Conservation (phyloP, 352 stramenopile genomes). For the Pilasporangium apinafurcum region DNA sequence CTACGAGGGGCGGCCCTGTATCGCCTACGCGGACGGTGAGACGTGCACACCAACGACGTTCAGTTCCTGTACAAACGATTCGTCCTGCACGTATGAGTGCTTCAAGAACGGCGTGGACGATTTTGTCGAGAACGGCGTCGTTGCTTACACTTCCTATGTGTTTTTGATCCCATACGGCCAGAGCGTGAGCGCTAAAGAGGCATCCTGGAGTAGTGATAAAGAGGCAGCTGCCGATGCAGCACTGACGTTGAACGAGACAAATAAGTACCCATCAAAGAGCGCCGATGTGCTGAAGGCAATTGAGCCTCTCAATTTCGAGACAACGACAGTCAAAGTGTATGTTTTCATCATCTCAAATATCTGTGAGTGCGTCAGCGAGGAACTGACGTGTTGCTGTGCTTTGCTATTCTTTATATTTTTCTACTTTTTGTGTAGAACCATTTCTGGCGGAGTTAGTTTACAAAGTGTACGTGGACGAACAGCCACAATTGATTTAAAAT, state of each 20-base stretch:
- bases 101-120: slow-evolving; percentile 33
- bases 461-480: slow-evolving; percentile 36
- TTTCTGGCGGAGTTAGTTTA: slow-evolving; percentile 39
- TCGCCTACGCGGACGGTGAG: slow-evolving; percentile 27
- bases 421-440: slow-evolving; percentile 15
- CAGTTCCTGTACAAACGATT: slow-evolving; percentile 13
- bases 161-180: slow-evolving; percentile 57
- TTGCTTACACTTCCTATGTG: slow-evolving; percentile 39
- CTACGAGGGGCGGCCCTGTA: slow-evolving; percentile 42
- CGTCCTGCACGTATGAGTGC: slow-evolving; percentile 41
- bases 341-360: too few species aligned
- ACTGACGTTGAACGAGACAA: slow-evolving; percentile 12
- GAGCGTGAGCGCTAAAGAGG: slow-evolving; percentile 34
- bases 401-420: not conserved
- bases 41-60: slow-evolving; percentile 18
- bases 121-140: slow-evolving; percentile 30
- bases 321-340: slow-evolving; percentile 21
- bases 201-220: slow-evolving; percentile 23
- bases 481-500: slow-evolving; percentile 23
- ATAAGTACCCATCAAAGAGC: slow-evolving; percentile 18
- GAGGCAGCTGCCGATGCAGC: slow-evolving; percentile 12
- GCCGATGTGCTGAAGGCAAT: slow-evolving; percentile 23
- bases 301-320: slow-evolving; percentile 24
- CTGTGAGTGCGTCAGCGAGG: not conserved
- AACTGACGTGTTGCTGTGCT: not conserved